Conservation (phyloP, 441 rosid genomes). For the Pelargonium cotyledonis region DNA sequence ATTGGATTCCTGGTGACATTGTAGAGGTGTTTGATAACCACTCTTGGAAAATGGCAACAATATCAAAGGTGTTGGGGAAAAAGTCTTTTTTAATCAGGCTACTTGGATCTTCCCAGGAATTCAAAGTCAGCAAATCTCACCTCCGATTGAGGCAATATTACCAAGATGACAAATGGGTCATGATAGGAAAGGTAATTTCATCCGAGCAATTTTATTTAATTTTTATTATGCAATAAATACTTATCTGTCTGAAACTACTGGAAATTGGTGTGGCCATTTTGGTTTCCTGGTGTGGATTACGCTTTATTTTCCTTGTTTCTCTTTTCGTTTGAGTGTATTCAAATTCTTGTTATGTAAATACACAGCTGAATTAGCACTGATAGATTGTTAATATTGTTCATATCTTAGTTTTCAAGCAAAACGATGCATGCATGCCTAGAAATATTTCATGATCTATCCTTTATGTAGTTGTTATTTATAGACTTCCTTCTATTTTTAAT, state of each 20-base stretch:
- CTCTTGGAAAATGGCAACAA: constrained; percentile 75
- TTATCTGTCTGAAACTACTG: background rate
- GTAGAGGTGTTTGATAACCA: constrained; percentile 58
- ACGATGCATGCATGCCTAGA: background rate
- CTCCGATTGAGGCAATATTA: constrained; percentile 65
- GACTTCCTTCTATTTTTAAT: constrained; percentile 12
- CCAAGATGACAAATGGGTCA: constrained; percentile 57
- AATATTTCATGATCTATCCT: background rate
- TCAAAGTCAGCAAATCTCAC: constrained; percentile 40
- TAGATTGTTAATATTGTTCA: constrained; percentile 2
- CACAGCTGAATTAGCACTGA: background rate
- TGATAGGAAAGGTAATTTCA: constrained; percentile 56
- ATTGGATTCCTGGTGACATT: constrained; percentile 67
- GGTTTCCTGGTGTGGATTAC: background rate
- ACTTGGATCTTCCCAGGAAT: constrained; percentile 53
- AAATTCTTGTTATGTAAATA: background rate
- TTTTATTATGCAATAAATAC: background rate
- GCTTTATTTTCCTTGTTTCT: background rate
- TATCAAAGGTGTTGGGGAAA: constrained; percentile 41
- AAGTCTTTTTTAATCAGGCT: constrained; percentile 45
- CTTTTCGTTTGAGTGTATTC: background rate
- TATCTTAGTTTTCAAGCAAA: background rate
- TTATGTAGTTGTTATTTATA: background rate
- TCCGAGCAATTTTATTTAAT: constrained; percentile 6
- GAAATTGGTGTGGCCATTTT: background rate